Conservation (phyloP, 805 yeast species). For the Nakazawaea molendinolei region DNA sequence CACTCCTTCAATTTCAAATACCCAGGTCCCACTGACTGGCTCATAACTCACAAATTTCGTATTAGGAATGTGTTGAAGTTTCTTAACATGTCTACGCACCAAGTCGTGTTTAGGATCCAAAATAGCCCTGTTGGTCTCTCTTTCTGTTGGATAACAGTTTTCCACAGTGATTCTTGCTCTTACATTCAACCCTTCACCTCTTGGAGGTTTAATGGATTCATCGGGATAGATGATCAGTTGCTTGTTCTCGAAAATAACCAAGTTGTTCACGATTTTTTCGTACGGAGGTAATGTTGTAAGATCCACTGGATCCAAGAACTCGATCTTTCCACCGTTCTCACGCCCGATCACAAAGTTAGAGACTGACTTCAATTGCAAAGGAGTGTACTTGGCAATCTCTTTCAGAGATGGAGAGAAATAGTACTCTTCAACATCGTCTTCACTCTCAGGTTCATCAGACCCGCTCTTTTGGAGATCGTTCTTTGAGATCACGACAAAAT, state of each 20-base stretch:
- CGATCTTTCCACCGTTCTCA: conserved; percentile 66
- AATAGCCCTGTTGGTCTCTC: conserved; percentile 64
- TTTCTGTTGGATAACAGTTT: conserved; percentile 75
- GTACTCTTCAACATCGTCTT: conserved; percentile 58
- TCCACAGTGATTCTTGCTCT: conserved; percentile 68
- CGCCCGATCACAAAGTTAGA: conserved; percentile 71
- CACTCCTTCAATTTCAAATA: conserved; percentile 44
- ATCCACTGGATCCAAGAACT: conserved; percentile 79
- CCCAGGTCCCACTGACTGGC: conserved; percentile 67
- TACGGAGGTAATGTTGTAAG: conserved; percentile 57
- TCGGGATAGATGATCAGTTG: conserved; percentile 71
- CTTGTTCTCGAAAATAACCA: conserved; percentile 55
- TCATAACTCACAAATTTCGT: conserved; percentile 72
- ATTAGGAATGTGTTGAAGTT: conserved; percentile 52
- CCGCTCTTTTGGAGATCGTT: no score
- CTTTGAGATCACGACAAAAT: no score
- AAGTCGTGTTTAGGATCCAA: conserved; percentile 72
- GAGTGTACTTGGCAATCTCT: conserved; percentile 50
- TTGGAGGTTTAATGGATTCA: conserved; percentile 46
- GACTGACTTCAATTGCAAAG: conserved; percentile 60
- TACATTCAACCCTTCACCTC: conserved; percentile 80
- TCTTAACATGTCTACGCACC: conserved; percentile 60
- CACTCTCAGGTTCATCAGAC: no score
- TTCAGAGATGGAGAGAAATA: conserved; percentile 79
- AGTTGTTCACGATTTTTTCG: conserved; percentile 57